These are phyloP conservation scores for Angomonas deanei DNA, from an alignment of 208 protist genomes.

Conservation along the genomic window DNA sequence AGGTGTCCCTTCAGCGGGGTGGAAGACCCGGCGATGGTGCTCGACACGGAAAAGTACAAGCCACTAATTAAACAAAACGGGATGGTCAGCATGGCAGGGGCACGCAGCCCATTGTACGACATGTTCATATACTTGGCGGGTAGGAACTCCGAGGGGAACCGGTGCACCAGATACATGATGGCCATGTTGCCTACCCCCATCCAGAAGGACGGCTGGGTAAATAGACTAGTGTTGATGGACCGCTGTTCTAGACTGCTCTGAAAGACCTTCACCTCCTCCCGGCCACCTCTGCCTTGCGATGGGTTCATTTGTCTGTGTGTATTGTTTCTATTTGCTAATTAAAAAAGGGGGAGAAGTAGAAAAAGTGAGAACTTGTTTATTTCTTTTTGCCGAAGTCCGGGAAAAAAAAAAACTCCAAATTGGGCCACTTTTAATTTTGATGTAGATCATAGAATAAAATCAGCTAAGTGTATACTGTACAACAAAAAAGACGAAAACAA, in stretches of 20 bases:
- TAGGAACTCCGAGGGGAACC: slow-evolving; percentile 80
- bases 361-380: no score
- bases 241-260: slow-evolving; percentile 68
- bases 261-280: slow-evolving; percentile 74
- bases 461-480: background rate
- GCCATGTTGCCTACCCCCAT: slow-evolving; percentile 69
- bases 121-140: slow-evolving; percentile 61
- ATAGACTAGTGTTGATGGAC: slow-evolving; percentile 62
- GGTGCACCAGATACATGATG: slow-evolving; percentile 73
- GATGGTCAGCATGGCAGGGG: slow-evolving; percentile 58
- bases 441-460: background rate
- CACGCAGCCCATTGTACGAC: slow-evolving; percentile 76
- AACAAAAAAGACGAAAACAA: background rate
- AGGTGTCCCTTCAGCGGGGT: slow-evolving; percentile 61
- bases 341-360: background rate
- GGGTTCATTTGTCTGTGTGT: background rate
- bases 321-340: no score
- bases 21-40: slow-evolving; percentile 50
- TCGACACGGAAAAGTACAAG: slow-evolving; percentile 68
- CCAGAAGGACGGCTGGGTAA: slow-evolving; percentile 77
- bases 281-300: background rate
- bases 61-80: slow-evolving; percentile 74
- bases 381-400: background rate
- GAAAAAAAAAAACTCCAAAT: slow-evolving; percentile 7
- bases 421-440: background rate